Percentiles rank a stretch among this genome's conserved stretches.
Evolutionary conservation across 257 asterid genomes (phyloP).

Genomic region (Primulina eburnea): DNA sequence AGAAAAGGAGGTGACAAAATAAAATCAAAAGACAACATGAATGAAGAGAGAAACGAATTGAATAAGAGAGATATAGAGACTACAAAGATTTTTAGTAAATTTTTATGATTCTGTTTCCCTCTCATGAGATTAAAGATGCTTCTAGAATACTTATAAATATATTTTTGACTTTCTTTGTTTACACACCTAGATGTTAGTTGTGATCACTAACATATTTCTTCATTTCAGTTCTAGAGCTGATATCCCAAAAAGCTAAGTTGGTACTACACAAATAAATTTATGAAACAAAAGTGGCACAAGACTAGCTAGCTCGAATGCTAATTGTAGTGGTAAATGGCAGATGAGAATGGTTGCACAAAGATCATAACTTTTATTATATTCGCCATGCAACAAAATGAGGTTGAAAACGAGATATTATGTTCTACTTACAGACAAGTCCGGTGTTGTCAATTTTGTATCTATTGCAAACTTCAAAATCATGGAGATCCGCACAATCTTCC

Average conservation of each 20-base stretch:
- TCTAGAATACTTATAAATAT: too few species aligned
- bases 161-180: too few species aligned
- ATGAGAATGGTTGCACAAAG: background rate
- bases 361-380: too few species aligned
- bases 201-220: too few species aligned
- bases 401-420: background rate
- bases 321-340: background rate
- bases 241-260: background rate
- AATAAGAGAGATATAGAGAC: background rate
- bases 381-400: background rate
- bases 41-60: background rate
- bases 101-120: too few species aligned
- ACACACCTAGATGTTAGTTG: too few species aligned
- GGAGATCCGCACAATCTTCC: slow-evolving; percentile 62
- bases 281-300: too few species aligned
- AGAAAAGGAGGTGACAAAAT: background rate
- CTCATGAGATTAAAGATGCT: too few species aligned
- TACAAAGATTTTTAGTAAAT: too few species aligned
- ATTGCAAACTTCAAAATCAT: slow-evolving; percentile 45
- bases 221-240: background rate
- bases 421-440: background rate
- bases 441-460: background rate
- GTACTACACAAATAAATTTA: too few species aligned
- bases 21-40: background rate
- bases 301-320: background rate